Evolutionary conservation across 805 yeast species (phyloP).

Genomic region (Wickerhamiella kazuoi): DNA sequence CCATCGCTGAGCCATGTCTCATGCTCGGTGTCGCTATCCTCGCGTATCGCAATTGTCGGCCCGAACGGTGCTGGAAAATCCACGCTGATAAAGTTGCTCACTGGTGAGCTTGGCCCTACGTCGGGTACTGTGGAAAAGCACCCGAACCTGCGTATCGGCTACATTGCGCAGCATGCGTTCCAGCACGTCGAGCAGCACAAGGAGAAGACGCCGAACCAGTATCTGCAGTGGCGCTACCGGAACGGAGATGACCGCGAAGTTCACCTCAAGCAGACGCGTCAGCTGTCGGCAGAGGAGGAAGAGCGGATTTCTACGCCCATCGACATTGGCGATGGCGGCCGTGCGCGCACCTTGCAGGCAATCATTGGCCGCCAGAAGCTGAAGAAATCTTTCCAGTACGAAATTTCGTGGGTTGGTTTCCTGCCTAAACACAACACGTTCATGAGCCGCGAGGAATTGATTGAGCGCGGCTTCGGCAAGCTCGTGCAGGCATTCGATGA

Average conservation of each 20-base stretch:
- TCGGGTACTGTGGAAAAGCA: slow-evolving; percentile 90
- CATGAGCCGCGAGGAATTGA: slow-evolving; percentile 68
- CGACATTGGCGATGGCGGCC: slow-evolving; percentile 72
- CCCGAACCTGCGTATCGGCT: slow-evolving; percentile 94
- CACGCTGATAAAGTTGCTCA: slow-evolving; percentile 78
- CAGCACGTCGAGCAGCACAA: slow-evolving; percentile 95
- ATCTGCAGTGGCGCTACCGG: slow-evolving; percentile 94
- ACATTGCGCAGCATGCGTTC: slow-evolving; percentile 96
- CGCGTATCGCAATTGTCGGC: slow-evolving; percentile 91
- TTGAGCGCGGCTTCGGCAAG: slow-evolving; percentile 76
- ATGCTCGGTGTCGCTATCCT: slow-evolving; percentile 83
- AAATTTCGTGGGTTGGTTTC: slow-evolving; percentile 84
- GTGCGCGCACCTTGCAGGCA: slow-evolving; percentile 79
- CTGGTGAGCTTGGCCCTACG: slow-evolving; percentile 79
- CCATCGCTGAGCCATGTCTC: slow-evolving; percentile 68
- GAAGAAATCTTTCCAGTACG: slow-evolving; percentile 94
- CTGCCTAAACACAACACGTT: slow-evolving; percentile 85
- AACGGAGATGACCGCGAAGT: slow-evolving; percentile 98
- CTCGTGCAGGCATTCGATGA: slow-evolving; percentile 93
- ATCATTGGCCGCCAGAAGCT: slow-evolving; percentile 93
- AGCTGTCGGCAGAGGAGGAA: slow-evolving; percentile 61
- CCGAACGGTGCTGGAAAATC: slow-evolving; percentile 99
- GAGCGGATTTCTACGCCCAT: slow-evolving; percentile 61
- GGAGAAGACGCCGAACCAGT: slow-evolving; percentile 95
- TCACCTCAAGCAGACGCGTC: slow-evolving; percentile 78